phyloP scores from a whole-genome alignment of 2,329 filamentous ascomycete species.

The Sordariomycetes sp. region DNA sequence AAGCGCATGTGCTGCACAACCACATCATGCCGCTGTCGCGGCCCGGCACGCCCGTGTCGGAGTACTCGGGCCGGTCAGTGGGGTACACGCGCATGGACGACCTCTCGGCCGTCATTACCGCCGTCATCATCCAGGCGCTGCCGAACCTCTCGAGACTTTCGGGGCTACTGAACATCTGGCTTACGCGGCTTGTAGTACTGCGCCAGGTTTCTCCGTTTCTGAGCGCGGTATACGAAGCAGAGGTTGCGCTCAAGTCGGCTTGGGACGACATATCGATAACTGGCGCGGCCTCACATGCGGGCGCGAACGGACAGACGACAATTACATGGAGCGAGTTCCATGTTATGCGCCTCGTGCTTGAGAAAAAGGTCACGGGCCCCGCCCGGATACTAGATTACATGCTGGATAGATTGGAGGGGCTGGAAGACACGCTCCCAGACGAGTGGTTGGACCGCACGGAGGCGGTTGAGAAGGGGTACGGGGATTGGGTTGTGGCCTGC shows the following conservation, averaged over 20 bases:
- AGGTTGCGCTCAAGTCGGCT: slow-evolving; percentile 49
- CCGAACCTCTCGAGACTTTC: slow-evolving; percentile 67
- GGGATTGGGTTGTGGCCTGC: slow-evolving; percentile 67
- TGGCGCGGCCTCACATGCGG: background rate
- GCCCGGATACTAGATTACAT: slow-evolving; percentile 70
- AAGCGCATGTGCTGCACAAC: slow-evolving; percentile 71
- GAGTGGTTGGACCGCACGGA: slow-evolving; percentile 83
- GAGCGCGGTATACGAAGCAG: slow-evolving; percentile 49
- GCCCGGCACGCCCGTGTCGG: slow-evolving; percentile 20
- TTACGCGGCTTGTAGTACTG: slow-evolving; percentile 60
- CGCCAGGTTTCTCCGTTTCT: slow-evolving; percentile 60
- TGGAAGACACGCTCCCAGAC: slow-evolving; percentile 72
- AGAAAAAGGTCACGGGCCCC: slow-evolving; percentile 53
- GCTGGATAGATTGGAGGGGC: slow-evolving; percentile 75
- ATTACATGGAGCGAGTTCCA: slow-evolving; percentile 31
- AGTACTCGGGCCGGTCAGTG: slow-evolving; percentile 28
- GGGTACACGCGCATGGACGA: slow-evolving; percentile 51
- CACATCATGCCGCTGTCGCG: slow-evolving; percentile 49
- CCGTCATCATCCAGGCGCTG: slow-evolving; percentile 79
- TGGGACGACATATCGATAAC: slow-evolving; percentile 45
- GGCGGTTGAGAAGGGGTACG: slow-evolving; percentile 61
- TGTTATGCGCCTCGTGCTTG: slow-evolving; percentile 50
- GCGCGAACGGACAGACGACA: slow-evolving; percentile 7
- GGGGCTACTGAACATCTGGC: slow-evolving; percentile 66
- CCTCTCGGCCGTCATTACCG: slow-evolving; percentile 78